Conservation (phyloP, 345 rosid genomes). For the Eutrema heterophyllum region DNA sequence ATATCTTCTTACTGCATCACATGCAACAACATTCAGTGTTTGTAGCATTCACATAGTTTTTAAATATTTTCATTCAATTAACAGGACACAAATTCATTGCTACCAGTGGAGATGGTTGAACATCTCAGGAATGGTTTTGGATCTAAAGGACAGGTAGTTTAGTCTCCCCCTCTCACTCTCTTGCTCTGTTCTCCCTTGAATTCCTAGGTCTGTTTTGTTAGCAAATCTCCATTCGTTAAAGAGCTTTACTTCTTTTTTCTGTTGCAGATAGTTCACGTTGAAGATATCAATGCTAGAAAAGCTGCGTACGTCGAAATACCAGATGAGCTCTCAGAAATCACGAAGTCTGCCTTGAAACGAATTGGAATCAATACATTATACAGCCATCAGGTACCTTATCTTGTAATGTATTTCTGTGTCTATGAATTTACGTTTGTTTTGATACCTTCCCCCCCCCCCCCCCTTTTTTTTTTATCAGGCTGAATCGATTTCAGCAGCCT, state of each 20-base stretch:
- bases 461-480: constrained; percentile 40
- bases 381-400: constrained; percentile 73
- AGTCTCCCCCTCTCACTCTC: constrained; percentile 1
- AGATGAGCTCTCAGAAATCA: constrained; percentile 52
- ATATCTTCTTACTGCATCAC: neutral
- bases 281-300: constrained; percentile 54
- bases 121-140: constrained; percentile 79
- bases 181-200: neutral
- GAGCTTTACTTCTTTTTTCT: neutral
- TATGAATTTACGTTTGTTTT: neutral
- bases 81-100: constrained; percentile 60
- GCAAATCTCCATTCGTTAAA: neutral
- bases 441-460: neutral
- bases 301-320: constrained; percentile 55
- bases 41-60: neutral
- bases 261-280: constrained; percentile 79
- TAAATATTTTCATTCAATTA: neutral
- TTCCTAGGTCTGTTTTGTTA: neutral
- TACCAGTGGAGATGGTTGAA: constrained; percentile 70
- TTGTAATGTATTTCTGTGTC: constrained; percentile 9
- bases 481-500: constrained; percentile 71
- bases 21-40: neutral
- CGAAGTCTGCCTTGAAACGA: constrained; percentile 54
- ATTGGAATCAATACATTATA: constrained; percentile 71
- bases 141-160: constrained; percentile 69